These are phyloP conservation scores for Pyrenula aspistea DNA, from an alignment of 495 filamentous ascomycete species.

Conservation along the genomic window DNA sequence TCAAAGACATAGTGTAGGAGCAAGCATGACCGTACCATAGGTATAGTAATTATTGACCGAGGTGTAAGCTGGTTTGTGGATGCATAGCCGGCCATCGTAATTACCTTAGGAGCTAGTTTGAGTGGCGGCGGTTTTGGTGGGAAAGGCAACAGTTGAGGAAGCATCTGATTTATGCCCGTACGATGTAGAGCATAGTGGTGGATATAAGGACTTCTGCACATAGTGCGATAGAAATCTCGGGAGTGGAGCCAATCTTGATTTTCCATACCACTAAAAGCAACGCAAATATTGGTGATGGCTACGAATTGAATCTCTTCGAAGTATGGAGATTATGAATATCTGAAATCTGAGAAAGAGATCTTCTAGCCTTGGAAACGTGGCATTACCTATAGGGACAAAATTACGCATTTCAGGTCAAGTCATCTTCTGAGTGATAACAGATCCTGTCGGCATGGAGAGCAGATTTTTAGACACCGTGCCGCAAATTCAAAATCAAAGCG, in stretches of 20 bases:
- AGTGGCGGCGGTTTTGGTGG: neutral
- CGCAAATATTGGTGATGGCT: too few relatives aligned
- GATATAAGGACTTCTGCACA: neutral
- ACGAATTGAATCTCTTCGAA: too few relatives aligned
- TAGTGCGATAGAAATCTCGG: neutral
- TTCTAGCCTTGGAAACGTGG: neutral
- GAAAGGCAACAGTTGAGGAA: neutral
- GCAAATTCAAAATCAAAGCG: neutral
- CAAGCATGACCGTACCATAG: neutral
- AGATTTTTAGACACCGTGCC: neutral
- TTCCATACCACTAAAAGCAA: too few relatives aligned
- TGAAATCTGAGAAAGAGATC: neutral
- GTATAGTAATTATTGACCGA: neutral
- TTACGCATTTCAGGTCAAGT: too few relatives aligned
- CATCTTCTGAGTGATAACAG: too few relatives aligned
- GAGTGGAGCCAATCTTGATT: neutral
- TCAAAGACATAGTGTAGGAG: neutral
- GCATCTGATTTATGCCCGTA: neutral
- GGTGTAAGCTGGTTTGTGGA: neutral
- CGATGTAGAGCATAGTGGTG: neutral
- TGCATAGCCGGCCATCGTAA: neutral
- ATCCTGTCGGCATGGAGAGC: neutral
- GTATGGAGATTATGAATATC: neutral
- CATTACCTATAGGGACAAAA: too few relatives aligned
- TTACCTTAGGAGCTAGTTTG: neutral